These are phyloP conservation scores for Oryza brachyantha DNA, from an alignment of 176 grass and related monocot genomes.

Conservation along the genomic window DNA sequence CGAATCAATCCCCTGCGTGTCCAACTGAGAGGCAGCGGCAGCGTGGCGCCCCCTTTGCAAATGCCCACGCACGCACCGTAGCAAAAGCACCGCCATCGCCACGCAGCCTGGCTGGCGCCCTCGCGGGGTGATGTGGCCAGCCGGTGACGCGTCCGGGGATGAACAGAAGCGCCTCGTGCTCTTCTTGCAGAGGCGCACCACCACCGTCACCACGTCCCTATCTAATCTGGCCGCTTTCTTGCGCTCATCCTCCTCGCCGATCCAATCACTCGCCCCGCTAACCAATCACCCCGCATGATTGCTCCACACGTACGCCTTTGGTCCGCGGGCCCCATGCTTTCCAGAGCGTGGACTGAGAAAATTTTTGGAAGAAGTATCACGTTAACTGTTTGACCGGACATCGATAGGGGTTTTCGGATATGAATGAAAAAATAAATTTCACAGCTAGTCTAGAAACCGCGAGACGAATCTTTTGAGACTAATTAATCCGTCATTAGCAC, in stretches of 20 bases:
- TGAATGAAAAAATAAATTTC: too few species aligned
- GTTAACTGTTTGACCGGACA: too few species aligned
- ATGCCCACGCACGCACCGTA: too few species aligned
- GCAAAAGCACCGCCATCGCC: too few species aligned
- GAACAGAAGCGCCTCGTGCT: neutral
- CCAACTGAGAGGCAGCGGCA: neutral
- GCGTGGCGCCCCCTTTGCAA: too few species aligned
- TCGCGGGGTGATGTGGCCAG: neutral
- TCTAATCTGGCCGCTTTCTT: neutral
- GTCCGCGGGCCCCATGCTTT: neutral
- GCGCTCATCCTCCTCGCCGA: neutral
- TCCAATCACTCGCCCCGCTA: neutral
- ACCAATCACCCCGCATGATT: slow-evolving; percentile 14
- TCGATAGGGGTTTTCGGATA: too few species aligned
- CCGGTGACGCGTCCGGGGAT: neutral
- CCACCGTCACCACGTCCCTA: neutral
- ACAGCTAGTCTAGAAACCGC: too few species aligned
- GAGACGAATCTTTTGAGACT: too few species aligned
- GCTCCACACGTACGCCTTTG: slow-evolving; percentile 20
- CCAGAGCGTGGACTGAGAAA: slow-evolving; percentile 3
- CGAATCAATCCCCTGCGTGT: neutral
- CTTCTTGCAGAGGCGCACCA: neutral
- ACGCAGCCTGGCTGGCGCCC: too few species aligned
- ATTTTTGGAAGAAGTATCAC: too few species aligned
- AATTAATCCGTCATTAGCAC: too few species aligned